Percentiles rank a stretch among this genome's conserved stretches.
Conservation (phyloP, 1,284 basidiomycete species). For the Irpex sp. region DNA sequence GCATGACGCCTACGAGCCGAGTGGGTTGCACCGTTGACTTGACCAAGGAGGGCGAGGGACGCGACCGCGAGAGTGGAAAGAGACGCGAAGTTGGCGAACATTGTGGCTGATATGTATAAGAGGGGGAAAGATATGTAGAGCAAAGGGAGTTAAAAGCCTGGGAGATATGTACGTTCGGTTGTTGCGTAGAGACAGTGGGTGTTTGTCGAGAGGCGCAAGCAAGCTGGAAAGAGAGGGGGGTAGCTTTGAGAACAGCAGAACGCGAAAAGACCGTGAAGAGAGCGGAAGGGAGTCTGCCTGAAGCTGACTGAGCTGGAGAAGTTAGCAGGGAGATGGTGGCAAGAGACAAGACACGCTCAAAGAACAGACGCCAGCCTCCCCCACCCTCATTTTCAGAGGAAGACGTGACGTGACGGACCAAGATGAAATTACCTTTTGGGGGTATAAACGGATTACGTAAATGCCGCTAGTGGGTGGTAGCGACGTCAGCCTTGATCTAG, state of each 20-base stretch:
- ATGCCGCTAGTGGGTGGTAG: neutral
- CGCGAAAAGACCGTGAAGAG: conserved; percentile 1
- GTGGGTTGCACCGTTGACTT: conserved; percentile 5
- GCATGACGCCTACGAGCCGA: conserved; percentile 9
- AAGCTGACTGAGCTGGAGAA: neutral
- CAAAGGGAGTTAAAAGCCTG: neutral
- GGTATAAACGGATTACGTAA: neutral
- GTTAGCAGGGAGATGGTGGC: conserved; percentile 44
- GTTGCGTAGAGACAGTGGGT: conserved; percentile 1
- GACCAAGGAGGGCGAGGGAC: conserved; percentile 5
- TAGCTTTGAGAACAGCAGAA: neutral
- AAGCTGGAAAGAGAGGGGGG: neutral
- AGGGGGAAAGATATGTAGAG: neutral
- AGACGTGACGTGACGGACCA: neutral
- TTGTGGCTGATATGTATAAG: neutral
- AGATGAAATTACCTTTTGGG: neutral
- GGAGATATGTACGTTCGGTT: neutral
- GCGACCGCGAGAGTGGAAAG: conserved; percentile 11
- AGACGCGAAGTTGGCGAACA: conserved; percentile 10
- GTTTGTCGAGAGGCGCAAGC: neutral
- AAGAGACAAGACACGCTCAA: conserved; percentile 53
- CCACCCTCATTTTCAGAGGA: neutral
- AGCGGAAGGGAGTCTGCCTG: neutral
- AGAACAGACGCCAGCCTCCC: neutral
- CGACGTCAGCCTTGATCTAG: neutral